Evolutionary conservation across 2,329 filamentous ascomycete genomes (phyloP), one percentile per base, ranked within the genome.

Genomic region (Hymenoscyphus fraxineus): DNA sequence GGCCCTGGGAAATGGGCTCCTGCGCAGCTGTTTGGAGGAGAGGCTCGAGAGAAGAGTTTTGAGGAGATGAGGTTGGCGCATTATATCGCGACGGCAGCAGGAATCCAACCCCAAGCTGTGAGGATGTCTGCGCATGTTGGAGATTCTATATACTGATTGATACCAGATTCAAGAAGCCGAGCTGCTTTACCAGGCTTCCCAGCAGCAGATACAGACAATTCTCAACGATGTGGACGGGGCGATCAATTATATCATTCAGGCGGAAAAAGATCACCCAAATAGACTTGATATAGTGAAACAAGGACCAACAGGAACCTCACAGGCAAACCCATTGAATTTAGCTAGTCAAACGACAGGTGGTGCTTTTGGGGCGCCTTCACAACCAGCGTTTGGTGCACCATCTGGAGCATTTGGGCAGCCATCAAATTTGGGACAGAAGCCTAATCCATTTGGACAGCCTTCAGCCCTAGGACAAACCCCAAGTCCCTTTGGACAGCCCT

Each of bases 31-130:
- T 93, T 97, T 72, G 92, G 92, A 61, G 93, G 92, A 1, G 83
- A 82, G 56, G 82, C 85, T 6, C 84, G 93, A 19, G 94, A 98
- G 76, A 89, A 93, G 76, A 96, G 92, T 73, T 89, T 90, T 51
- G 94, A 98, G 76, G 94, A 98, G 77, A 84, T 96, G 75, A 85
- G 93, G 59, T 75, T 93, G n/a, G 87, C 91, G 27, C 88, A 92
- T 73, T 93, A 94, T 73, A 80, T 87, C 61, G 85, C 85, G 1
- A 79, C 82, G 51, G 83, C 85, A 9, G 73, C 83, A 7, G 90
- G 90, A 1, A 90, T 88, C 63, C 77, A 81, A 60, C 76, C 83
- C 80, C 71, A 80, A 80, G 74, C 72, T 65, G 74, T 76, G 70
- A 13, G 73, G 4, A n/a, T 12, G 19, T 27, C 66, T 61, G 27